Conservation (phyloP, 1,284 basidiomycete genomes). For the Ganoderma meredithae region DNA sequence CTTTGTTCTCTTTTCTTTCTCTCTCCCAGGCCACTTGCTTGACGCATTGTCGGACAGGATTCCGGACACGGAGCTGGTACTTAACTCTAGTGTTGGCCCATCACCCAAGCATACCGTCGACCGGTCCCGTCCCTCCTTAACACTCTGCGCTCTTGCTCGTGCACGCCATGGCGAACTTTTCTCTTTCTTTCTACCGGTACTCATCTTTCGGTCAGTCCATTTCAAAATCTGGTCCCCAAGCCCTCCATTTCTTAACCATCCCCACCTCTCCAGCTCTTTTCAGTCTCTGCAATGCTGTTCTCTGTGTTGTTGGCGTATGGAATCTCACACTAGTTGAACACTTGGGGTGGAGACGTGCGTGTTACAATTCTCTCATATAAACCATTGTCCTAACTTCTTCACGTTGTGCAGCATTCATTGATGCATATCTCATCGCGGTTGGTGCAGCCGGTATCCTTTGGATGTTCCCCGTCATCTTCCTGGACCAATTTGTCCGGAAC, state of each 20-base stretch:
- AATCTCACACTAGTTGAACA: conserved; percentile 60
- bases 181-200: conserved; percentile 42
- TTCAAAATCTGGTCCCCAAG: too few relatives aligned
- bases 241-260: background rate
- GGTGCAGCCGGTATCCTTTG: conserved; percentile 64
- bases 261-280: conserved; percentile 56
- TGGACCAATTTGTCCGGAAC: conserved; percentile 61
- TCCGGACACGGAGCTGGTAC: conserved; percentile 45
- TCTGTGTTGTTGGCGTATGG: conserved; percentile 74
- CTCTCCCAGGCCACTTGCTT: conserved; percentile 35
- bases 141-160: conserved; percentile 29
- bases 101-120: conserved; percentile 39
- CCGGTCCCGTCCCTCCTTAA: conserved; percentile 37
- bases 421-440: conserved; percentile 68
- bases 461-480: conserved; percentile 69
- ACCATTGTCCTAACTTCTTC: background rate
- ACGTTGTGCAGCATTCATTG: conserved; percentile 53
- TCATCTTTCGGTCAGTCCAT: conserved; percentile 41
- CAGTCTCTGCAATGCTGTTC: conserved; percentile 69
- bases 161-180: conserved; percentile 37
- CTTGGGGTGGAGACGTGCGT: conserved; percentile 46
- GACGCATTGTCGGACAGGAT: conserved; percentile 43
- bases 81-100: conserved; percentile 39
- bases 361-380: conserved; percentile 1
- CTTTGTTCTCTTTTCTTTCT: conserved; percentile 25